phyloP scores from a whole-genome alignment of 192 early-diverging fungal genomes.

The Coemansia sp. region DNA sequence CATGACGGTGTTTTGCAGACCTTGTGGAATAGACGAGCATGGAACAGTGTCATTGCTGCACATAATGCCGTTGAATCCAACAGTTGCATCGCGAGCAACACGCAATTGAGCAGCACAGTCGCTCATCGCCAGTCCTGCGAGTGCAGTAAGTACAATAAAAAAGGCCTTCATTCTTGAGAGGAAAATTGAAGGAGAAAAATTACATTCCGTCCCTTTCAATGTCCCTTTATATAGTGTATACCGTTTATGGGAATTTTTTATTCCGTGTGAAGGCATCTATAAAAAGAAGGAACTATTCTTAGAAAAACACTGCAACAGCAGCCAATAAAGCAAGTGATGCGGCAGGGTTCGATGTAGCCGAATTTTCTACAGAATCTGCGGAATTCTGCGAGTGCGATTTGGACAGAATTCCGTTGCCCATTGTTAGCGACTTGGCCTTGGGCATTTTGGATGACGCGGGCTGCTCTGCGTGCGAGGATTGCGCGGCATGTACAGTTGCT shows the following conservation, averaged over 20 bases:
- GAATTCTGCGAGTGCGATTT: slow-evolving; percentile 8
- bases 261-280: background rate
- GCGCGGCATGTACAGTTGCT: background rate
- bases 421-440: slow-evolving; percentile 5
- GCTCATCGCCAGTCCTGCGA: slow-evolving; percentile 12
- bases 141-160: background rate
- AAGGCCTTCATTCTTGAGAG: slow-evolving; percentile 2
- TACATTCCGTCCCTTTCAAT: background rate
- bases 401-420: slow-evolving; percentile 6
- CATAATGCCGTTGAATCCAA: slow-evolving; percentile 35
- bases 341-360: background rate
- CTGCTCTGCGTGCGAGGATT: background rate
- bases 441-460: background rate
- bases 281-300: background rate
- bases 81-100: slow-evolving; percentile 25
- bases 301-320: slow-evolving; percentile 1
- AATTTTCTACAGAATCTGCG: slow-evolving; percentile 4
- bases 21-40: slow-evolving; percentile 26
- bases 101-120: slow-evolving; percentile 12
- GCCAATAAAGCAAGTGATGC: slow-evolving; percentile 1
- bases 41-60: slow-evolving; percentile 32
- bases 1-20: slow-evolving; percentile 17
- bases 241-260: background rate
- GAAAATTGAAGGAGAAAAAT: background rate
- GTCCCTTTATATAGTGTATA: background rate